phyloP scores from a whole-genome alignment of 345 rosid genomes.

The Bruguiera sexangula region DNA sequence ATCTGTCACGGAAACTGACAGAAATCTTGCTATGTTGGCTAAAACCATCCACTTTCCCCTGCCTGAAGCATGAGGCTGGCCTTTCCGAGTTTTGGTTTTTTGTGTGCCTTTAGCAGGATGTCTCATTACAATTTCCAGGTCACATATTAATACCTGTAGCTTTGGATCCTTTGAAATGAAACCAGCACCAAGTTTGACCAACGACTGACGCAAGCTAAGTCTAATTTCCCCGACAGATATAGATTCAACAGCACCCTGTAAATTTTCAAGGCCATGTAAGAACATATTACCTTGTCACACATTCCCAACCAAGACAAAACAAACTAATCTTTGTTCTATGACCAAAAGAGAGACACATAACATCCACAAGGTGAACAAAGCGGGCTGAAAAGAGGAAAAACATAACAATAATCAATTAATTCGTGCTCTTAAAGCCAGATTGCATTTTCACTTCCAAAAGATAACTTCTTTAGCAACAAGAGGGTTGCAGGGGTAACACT shows the following conservation, averaged over 20 bases:
- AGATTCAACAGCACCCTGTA: conserved; percentile 94
- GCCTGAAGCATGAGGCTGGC: conserved; percentile 44
- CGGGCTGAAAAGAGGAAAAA: no score
- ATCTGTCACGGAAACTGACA: conserved; percentile 84
- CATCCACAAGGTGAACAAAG: no score
- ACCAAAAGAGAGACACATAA: no score
- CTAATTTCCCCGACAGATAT: conserved; percentile 86
- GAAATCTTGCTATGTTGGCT: conserved; percentile 82
- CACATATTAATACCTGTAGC: conserved; percentile 75
- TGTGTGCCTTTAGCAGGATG: conserved; percentile 50
- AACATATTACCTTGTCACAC: conserved; percentile 10
- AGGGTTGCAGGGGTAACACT: no score
- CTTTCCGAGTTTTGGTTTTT: conserved; percentile 49
- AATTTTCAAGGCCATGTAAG: conserved; percentile 24
- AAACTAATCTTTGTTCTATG: no score
- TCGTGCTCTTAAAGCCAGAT: no score
- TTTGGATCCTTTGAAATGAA: conserved; percentile 88
- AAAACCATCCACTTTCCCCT: conserved; percentile 92
- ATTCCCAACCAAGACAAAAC: background rate
- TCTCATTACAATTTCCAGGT: conserved; percentile 81
- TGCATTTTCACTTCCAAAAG: no score
- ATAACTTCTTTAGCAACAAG: no score
- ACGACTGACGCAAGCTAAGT: conserved; percentile 82
- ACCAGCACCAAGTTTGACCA: conserved; percentile 91
- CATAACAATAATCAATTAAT: no score